Percentiles rank a stretch among this genome's conserved stretches.
Conservation (phyloP, 768 basidiomycete species). For the Pleurotus tuber-regium region DNA sequence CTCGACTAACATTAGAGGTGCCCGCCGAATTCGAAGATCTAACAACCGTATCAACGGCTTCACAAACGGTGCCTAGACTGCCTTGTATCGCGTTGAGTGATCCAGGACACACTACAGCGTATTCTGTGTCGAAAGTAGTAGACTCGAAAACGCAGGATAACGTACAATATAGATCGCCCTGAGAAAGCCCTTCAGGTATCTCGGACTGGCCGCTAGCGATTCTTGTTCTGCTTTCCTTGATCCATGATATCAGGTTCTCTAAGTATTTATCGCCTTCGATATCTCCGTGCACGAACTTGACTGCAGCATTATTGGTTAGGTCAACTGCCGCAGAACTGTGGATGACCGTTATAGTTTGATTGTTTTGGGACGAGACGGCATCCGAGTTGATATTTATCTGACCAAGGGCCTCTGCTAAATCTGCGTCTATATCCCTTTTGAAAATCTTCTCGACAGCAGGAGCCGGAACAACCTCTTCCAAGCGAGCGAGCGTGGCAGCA, state of each 20-base stretch:
- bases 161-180: conserved; percentile 84
- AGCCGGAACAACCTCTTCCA: conserved; percentile 42
- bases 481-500: conserved; percentile 71
- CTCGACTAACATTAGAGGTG: no score
- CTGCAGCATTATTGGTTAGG: conserved; percentile 57
- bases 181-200: conserved; percentile 68
- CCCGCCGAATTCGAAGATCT: conserved; percentile 21
- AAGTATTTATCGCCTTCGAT: conserved; percentile 66
- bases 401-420: conserved; percentile 44
- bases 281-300: conserved; percentile 74
- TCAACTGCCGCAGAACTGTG: conserved; percentile 54
- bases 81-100: conserved; percentile 80
- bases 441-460: background rate
- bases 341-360: conserved; percentile 40
- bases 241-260: conserved; percentile 59
- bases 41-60: conserved; percentile 78
- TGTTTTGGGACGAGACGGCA: conserved; percentile 12
- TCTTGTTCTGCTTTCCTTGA: conserved; percentile 55
- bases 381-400: conserved; percentile 31
- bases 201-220: conserved; percentile 65
- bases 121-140: background rate
- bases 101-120: conserved; percentile 63
- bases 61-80: conserved; percentile 79
- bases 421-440: conserved; percentile 21
- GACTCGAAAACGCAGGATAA: conserved; percentile 15